Evolutionary conservation across 139 green algal species (phyloP).

Genomic region (Pycnococcus provasolii): DNA sequence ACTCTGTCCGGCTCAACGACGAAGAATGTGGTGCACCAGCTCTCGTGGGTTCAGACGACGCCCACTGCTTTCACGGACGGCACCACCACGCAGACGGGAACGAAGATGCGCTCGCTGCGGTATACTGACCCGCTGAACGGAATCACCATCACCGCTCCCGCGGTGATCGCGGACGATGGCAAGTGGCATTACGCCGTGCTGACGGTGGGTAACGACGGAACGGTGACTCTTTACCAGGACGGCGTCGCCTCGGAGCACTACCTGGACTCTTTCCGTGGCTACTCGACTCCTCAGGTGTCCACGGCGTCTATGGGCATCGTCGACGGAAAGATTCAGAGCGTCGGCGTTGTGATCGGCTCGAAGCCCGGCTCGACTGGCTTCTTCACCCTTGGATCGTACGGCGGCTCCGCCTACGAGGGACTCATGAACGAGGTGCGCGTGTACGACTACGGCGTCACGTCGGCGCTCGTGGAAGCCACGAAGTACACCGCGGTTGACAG

Average conservation of each 20-base stretch:
- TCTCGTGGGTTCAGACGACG: constrained; percentile 11
- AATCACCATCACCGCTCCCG: not conserved
- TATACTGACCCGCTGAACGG: constrained; percentile 8
- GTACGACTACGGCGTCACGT: not conserved
- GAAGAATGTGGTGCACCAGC: constrained; percentile 19
- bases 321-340: constrained; percentile 8
- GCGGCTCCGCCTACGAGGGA: constrained; percentile 1
- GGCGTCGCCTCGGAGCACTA: constrained; percentile 10
- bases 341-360: constrained; percentile 11
- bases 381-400: constrained; percentile 20
- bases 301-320: not conserved
- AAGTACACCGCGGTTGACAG: constrained; percentile 1
- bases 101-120: not conserved
- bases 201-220: constrained; percentile 12
- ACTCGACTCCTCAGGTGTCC: not conserved
- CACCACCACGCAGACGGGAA: not conserved
- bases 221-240: constrained; percentile 23
- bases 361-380: constrained; percentile 9
- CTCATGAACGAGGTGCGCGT: constrained; percentile 25
- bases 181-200: constrained; percentile 21
- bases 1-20: constrained; percentile 1
- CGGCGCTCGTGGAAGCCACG: constrained; percentile 2
- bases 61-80: constrained; percentile 20
- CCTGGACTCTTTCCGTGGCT: constrained; percentile 1
- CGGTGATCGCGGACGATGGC: not conserved